Percentiles rank a stretch among this genome's conserved stretches.
phyloP scores from a whole-genome alignment of 2,329 filamentous ascomycete species.

The Eutypella sp. region DNA sequence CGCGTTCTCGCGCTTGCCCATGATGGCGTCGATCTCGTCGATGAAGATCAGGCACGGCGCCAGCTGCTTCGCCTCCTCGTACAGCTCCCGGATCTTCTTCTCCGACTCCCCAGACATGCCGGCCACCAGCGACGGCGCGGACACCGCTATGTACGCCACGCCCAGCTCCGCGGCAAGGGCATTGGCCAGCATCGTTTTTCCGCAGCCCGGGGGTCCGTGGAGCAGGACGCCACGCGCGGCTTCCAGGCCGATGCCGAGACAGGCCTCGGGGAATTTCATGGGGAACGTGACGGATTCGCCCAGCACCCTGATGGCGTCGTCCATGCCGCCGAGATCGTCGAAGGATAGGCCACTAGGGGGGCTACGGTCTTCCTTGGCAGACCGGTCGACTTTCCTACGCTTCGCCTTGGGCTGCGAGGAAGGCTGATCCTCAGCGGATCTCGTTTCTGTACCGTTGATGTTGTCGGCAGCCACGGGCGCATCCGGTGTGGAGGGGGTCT shows the following conservation, averaged over 20 bases:
- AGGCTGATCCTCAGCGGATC: conserved; percentile 44
- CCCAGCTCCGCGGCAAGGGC: conserved; percentile 72
- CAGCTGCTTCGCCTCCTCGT: conserved; percentile 79
- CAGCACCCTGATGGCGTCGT: conserved; percentile 64
- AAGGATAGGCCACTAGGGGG: conserved; percentile 65
- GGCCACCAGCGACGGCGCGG: conserved; percentile 74
- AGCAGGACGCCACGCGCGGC: conserved; percentile 71
- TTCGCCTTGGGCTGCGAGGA: conserved; percentile 66
- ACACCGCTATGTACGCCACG: conserved; percentile 76
- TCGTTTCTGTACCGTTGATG: conserved; percentile 20
- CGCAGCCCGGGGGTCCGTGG: conserved; percentile 79
- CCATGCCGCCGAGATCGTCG: conserved; percentile 71
- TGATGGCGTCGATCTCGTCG: conserved; percentile 87
- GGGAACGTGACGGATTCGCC: conserved; percentile 69
- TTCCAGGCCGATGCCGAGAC: conserved; percentile 59
- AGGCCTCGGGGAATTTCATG: conserved; percentile 62
- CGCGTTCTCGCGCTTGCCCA: conserved; percentile 76
- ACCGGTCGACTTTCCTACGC: conserved; percentile 50
- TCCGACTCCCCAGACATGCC: conserved; percentile 89
- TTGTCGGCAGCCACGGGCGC: conserved; percentile 18
- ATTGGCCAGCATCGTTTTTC: conserved; percentile 79
- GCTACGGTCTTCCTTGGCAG: conserved; percentile 50
- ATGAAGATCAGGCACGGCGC: conserved; percentile 90
- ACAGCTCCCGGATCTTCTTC: conserved; percentile 77
- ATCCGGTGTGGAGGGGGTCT: conserved; percentile 4